Base-by-base conservation (phyloP, 1,284 basidiomycete genomes). In the Pyrrhoderma lamaoense region DNA sequence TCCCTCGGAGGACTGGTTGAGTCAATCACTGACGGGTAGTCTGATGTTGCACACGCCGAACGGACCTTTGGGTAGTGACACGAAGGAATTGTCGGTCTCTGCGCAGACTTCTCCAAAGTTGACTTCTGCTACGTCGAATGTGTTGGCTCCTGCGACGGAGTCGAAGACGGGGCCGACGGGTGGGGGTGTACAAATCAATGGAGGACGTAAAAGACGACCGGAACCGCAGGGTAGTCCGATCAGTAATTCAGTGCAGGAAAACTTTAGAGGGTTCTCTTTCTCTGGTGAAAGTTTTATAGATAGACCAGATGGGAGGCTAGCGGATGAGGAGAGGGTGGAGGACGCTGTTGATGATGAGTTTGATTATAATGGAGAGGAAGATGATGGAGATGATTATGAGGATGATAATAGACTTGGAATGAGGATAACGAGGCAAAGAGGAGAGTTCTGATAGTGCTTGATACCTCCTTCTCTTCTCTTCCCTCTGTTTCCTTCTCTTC, bases 211-310 rank as follows among this genome's bases (percentile, higher is more conserved):
- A 22, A 57, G 43, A 42, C 48, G 42, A 65, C 75, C 69, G 64
- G 73, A 72, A 59, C 72, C 66, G 59, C 67, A 48, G 44, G 78
- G 79, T 16, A 81, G 75, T 34, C 87, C 89, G 21, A 71, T 95
- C 60, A 93, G 91, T 56, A 89, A 73, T 64, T 89, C 86, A 60
- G 87, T 96, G 45, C 93, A 96, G 71, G 93, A 93, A 72, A 93
- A 95, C 68, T 96, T 96, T 68, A 77, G 85, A 51, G 89, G 89
- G 39, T 94, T 93, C 73, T 93, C 91, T 3, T 94, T 90, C 65
- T 85, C 83, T 31, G 88, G 89, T 58, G 84, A 90, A 67, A 84
- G 86, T 56, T 64, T 81, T 19, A 65, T 71, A 38, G 70, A 69
- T 8, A 62, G 58, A 54, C 57, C 65, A 49, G 64, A 70, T 55